Evolutionary conservation across 768 basidiomycete species (phyloP).

Genomic region (Mycena floridula): DNA sequence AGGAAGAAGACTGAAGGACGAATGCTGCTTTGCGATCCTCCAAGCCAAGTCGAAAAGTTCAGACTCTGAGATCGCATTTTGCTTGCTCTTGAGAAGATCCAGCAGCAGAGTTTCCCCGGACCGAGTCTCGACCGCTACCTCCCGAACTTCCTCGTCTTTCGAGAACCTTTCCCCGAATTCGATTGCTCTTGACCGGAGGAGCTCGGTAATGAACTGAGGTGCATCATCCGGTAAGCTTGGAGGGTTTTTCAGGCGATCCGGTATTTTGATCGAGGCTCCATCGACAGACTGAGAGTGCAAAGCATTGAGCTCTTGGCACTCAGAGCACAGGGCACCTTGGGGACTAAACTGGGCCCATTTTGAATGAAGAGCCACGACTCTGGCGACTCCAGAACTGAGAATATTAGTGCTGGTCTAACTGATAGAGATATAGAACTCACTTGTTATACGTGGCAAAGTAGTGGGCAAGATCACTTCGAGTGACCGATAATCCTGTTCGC

Average conservation of each 20-base stretch:
- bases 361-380: slow-evolving; percentile 48
- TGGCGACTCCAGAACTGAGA: slow-evolving; percentile 52
- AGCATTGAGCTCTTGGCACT: slow-evolving; percentile 70
- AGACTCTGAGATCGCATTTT: slow-evolving; percentile 54
- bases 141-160: slow-evolving; percentile 16
- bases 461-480: slow-evolving; percentile 51
- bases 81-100: slow-evolving; percentile 42
- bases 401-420: slow-evolving; percentile 1
- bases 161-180: slow-evolving; percentile 40
- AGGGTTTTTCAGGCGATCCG: slow-evolving; percentile 45
- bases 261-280: slow-evolving; percentile 55
- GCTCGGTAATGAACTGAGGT: slow-evolving; percentile 45
- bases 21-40: slow-evolving; percentile 35
- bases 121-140: too few species aligned
- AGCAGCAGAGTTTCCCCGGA: slow-evolving; percentile 36
- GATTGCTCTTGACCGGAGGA: slow-evolving; percentile 39
- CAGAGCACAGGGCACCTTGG: slow-evolving; percentile 49
- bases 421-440: slow-evolving; percentile 24
- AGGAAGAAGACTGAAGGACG: slow-evolving; percentile 35
- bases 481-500: slow-evolving; percentile 37
- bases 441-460: slow-evolving; percentile 63
- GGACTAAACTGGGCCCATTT: slow-evolving; percentile 55
- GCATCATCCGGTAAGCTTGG: slow-evolving; percentile 31
- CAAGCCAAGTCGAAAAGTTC: slow-evolving; percentile 50
- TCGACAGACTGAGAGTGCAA: slow-evolving; percentile 68